Evolutionary conservation across 495 filamentous ascomycete species (phyloP).

Genomic region (Talaromyces adpressus): DNA sequence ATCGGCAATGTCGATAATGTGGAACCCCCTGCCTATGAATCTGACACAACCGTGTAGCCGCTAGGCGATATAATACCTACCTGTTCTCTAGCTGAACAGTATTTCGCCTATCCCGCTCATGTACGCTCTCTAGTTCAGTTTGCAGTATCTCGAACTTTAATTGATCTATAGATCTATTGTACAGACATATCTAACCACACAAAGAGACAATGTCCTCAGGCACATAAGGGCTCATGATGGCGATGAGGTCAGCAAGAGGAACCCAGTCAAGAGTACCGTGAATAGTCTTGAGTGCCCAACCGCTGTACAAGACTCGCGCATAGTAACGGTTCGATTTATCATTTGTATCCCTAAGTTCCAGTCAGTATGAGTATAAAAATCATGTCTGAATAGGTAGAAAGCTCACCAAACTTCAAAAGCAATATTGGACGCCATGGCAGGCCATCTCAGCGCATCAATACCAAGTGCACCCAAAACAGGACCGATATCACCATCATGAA

Average conservation of each 20-base stretch:
- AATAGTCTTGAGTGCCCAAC: slow-evolving; percentile 23
- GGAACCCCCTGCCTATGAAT: too few species aligned
- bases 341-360: slow-evolving; percentile 15
- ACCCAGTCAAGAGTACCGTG: slow-evolving; percentile 31
- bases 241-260: slow-evolving; percentile 19
- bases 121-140: too few species aligned
- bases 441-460: slow-evolving; percentile 25
- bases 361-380: slow-evolving; percentile 5
- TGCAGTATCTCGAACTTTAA: too few species aligned
- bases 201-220: slow-evolving; percentile 25
- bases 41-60: too few species aligned
- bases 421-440: slow-evolving; percentile 29
- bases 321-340: slow-evolving; percentile 15
- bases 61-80: too few species aligned
- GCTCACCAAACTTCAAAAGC: slow-evolving; percentile 29
- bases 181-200: slow-evolving; percentile 12
- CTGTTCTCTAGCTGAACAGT: too few species aligned
- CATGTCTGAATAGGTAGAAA: not conserved
- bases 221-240: slow-evolving; percentile 19
- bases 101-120: too few species aligned
- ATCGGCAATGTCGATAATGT: too few species aligned
- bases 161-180: not conserved
- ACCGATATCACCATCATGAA: slow-evolving; percentile 29
- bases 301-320: slow-evolving; percentile 35
- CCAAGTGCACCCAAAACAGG: slow-evolving; percentile 26